phyloP scores from a whole-genome alignment of 2,329 filamentous ascomycete species.

The Harringtonia lauricola region DNA sequence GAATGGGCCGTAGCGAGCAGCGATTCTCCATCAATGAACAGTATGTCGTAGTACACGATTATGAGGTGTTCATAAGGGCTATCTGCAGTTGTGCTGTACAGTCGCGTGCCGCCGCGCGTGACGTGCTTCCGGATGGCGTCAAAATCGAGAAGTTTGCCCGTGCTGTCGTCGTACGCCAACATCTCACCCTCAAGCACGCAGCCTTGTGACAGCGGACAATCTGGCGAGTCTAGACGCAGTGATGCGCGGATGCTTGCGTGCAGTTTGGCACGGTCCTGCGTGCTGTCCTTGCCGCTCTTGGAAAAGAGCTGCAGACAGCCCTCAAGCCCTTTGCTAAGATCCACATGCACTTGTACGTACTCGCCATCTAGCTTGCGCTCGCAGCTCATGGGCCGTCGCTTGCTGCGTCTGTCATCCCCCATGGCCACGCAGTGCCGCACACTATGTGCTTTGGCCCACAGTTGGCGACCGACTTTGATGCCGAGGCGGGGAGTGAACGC shows the following conservation, averaged over 20 bases:
- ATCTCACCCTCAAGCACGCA: too few relatives aligned
- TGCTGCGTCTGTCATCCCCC: too few relatives aligned
- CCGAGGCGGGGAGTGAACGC: conserved; percentile 49
- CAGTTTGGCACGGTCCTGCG: too few relatives aligned
- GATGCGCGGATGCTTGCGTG: conserved; percentile 60
- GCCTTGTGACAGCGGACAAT: conserved; percentile 47
- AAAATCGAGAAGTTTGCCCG: too few relatives aligned
- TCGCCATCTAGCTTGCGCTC: conserved; percentile 83
- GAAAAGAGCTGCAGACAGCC: conserved; percentile 70
- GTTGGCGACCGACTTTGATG: conserved; percentile 52
- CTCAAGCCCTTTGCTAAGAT: conserved; percentile 40
- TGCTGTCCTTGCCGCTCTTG: conserved; percentile 85
- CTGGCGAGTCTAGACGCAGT: conserved; percentile 45
- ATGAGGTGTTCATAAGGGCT: conserved; percentile 51
- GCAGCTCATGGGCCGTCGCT: conserved; percentile 54
- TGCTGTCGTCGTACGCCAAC: too few relatives aligned
- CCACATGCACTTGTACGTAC: conserved; percentile 80
- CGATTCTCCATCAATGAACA: conserved; percentile 43
- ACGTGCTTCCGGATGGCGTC: too few relatives aligned
- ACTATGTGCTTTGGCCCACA: conserved; percentile 55
- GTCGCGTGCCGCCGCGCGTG: too few relatives aligned
- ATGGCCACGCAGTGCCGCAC: conserved; percentile 75
- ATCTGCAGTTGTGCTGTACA: too few relatives aligned
- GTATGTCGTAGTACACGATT: conserved; percentile 49
- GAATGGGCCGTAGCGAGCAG: conserved; percentile 41